phyloP scores from a whole-genome alignment of 768 basidiomycete species.

The Mycena polygramma region DNA sequence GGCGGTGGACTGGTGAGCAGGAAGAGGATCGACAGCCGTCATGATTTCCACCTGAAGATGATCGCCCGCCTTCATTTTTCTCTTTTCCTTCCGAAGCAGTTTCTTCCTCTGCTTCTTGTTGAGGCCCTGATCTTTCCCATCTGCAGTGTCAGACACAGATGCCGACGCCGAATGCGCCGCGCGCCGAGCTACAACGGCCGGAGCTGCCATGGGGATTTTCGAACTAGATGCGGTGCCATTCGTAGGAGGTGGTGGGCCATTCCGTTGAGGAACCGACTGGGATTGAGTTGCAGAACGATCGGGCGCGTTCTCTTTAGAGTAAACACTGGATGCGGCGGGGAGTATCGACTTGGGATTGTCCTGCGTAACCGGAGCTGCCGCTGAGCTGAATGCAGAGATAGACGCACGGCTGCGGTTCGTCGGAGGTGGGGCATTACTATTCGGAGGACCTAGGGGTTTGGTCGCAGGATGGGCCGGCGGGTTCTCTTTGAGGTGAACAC shows the following conservation, averaged over 20 bases:
- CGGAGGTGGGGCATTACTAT: too few species aligned
- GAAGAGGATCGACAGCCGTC: not conserved
- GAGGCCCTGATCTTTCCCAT: slow-evolving; percentile 14
- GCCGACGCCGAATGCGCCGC: not conserved
- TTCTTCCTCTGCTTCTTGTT: slow-evolving; percentile 39
- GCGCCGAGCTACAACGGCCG: not conserved
- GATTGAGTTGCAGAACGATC: too few species aligned
- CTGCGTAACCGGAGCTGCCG: too few species aligned
- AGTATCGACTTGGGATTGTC: not conserved
- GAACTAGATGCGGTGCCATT: slow-evolving; percentile 4
- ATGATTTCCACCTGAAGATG: not conserved
- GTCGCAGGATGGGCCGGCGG: too few species aligned
- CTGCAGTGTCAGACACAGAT: not conserved
- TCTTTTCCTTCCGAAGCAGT: slow-evolving; percentile 45
- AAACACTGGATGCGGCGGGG: not conserved
- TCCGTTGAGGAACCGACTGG: not conserved
- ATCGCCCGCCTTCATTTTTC: slow-evolving; percentile 42
- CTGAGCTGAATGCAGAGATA: too few species aligned
- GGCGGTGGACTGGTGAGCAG: not conserved
- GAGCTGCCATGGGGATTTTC: not conserved
- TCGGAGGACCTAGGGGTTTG: too few species aligned
- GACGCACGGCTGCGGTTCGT: too few species aligned
- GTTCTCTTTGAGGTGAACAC: too few species aligned
- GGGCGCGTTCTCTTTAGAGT: not conserved
- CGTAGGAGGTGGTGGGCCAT: not conserved